These are phyloP conservation scores for Teratosphaeriaceae sp. DNA, from an alignment of 2,329 filamentous ascomycete species.

Conservation along the genomic window DNA sequence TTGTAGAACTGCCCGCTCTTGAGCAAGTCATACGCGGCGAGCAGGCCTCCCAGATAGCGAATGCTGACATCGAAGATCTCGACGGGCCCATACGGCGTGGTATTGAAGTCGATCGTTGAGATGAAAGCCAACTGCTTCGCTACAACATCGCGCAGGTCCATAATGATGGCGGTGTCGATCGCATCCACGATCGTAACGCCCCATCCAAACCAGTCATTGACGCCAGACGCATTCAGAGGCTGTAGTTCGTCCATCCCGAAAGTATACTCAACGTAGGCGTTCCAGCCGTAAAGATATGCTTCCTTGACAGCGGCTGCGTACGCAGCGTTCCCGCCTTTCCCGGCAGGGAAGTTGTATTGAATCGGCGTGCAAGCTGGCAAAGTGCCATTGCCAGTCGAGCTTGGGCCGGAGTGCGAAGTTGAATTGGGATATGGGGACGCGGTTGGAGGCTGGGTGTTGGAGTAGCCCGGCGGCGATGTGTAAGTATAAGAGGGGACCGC, in stretches of 20 bases:
- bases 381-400: slow-evolving; percentile 2
- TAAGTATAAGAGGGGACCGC: slow-evolving; percentile 6
- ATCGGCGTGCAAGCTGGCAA: slow-evolving; percentile 8
- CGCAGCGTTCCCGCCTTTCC: slow-evolving; percentile 6
- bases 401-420: not conserved
- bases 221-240: slow-evolving; percentile 70
- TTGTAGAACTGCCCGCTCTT: slow-evolving; percentile 10
- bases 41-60: slow-evolving; percentile 58
- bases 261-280: slow-evolving; percentile 69
- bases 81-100: slow-evolving; percentile 43
- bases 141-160: slow-evolving; percentile 58
- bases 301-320: slow-evolving; percentile 53
- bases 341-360: slow-evolving; percentile 9
- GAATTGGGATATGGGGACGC: slow-evolving; percentile 2
- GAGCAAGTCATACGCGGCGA: slow-evolving; percentile 58
- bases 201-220: slow-evolving; percentile 51
- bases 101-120: slow-evolving; percentile 54
- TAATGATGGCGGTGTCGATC: slow-evolving; percentile 65
- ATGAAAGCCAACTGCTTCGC: slow-evolving; percentile 45
- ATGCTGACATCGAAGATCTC: slow-evolving; percentile 67
- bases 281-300: slow-evolving; percentile 72
- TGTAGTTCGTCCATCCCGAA: slow-evolving; percentile 40
- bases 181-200: slow-evolving; percentile 76
- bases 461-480: not conserved
- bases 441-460: not conserved